Conservation (phyloP, 371 early-diverging fungal genomes). For the Capniomyces stellatus region DNA sequence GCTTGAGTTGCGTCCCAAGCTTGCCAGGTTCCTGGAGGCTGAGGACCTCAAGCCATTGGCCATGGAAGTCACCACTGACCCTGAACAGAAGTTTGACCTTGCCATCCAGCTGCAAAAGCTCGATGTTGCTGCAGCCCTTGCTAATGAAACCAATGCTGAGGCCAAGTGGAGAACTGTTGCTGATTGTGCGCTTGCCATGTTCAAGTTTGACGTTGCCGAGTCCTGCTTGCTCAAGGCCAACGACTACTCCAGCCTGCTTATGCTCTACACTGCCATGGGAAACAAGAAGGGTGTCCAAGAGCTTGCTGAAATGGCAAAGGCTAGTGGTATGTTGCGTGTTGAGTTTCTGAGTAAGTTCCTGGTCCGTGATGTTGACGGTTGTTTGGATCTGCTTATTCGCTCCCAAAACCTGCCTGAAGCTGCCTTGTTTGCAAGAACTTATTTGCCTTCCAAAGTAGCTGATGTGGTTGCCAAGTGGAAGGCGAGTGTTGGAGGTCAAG, state of each 20-base stretch:
- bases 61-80: slow-evolving; percentile 75
- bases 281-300: slow-evolving; percentile 51
- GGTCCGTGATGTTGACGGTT: slow-evolving; percentile 50
- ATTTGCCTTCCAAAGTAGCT: slow-evolving; percentile 59
- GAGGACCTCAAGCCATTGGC: slow-evolving; percentile 84
- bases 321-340: slow-evolving; percentile 68
- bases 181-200: slow-evolving; percentile 69
- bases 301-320: slow-evolving; percentile 61
- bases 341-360: slow-evolving; percentile 68
- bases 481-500: slow-evolving; percentile 39
- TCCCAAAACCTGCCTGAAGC: slow-evolving; percentile 92
- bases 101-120: slow-evolving; percentile 71
- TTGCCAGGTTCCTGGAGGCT: slow-evolving; percentile 87
- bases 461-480: slow-evolving; percentile 66
- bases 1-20: slow-evolving; percentile 61
- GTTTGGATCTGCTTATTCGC: slow-evolving; percentile 60
- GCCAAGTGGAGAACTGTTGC: slow-evolving; percentile 83
- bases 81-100: slow-evolving; percentile 88
- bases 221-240: slow-evolving; percentile 72
- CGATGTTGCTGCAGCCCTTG: slow-evolving; percentile 69
- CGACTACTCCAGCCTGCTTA: slow-evolving; percentile 70
- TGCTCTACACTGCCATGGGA: slow-evolving; percentile 76
- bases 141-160: slow-evolving; percentile 55
- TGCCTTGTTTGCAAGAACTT: slow-evolving; percentile 80
- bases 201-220: slow-evolving; percentile 80